Evolutionary conservation across 768 basidiomycete genomes (phyloP).

Genomic region (Collybia mongolica): DNA sequence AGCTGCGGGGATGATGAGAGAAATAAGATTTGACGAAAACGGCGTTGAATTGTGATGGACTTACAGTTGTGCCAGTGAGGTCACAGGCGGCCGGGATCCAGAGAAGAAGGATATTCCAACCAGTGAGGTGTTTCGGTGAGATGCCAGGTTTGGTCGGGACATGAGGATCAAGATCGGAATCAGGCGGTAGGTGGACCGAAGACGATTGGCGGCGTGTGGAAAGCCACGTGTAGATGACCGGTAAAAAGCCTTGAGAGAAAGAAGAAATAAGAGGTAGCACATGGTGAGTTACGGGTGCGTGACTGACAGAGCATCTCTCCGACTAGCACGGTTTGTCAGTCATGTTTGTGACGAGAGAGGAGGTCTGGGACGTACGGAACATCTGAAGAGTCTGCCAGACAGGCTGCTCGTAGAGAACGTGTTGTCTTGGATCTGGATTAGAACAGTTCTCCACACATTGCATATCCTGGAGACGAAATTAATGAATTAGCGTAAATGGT

Average conservation of each 20-base stretch:
- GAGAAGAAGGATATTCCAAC: constrained; percentile 71
- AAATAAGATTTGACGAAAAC: constrained; percentile 4
- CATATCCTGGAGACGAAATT: constrained; percentile 65
- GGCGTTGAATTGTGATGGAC: constrained; percentile 26
- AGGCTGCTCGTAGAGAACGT: constrained; percentile 88
- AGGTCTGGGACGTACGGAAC: constrained; percentile 61
- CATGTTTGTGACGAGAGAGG: constrained; percentile 16
- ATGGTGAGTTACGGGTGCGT: constrained; percentile 20
- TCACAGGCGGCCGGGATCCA: constrained; percentile 91
- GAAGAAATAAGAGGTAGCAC: constrained; percentile 22
- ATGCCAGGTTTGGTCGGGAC: constrained; percentile 30
- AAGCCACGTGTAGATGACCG: constrained; percentile 73
- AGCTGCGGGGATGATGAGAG: constrained; percentile 38
- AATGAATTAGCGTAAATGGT: background rate
- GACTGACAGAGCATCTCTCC: constrained; percentile 92
- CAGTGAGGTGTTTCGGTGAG: constrained; percentile 48
- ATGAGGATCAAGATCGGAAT: constrained; percentile 43
- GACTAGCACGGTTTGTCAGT: constrained; percentile 48
- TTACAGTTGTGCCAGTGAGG: constrained; percentile 86
- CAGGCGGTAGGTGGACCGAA: constrained; percentile 54
- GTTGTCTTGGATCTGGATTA: constrained; percentile 55
- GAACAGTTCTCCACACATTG: constrained; percentile 96
- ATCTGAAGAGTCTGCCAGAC: constrained; percentile 92
- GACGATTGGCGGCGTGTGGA: constrained; percentile 41
- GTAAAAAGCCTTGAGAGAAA: constrained; percentile 69